Base-by-base conservation (phyloP, 768 basidiomycete species). In the Suillus alpinus region DNA sequence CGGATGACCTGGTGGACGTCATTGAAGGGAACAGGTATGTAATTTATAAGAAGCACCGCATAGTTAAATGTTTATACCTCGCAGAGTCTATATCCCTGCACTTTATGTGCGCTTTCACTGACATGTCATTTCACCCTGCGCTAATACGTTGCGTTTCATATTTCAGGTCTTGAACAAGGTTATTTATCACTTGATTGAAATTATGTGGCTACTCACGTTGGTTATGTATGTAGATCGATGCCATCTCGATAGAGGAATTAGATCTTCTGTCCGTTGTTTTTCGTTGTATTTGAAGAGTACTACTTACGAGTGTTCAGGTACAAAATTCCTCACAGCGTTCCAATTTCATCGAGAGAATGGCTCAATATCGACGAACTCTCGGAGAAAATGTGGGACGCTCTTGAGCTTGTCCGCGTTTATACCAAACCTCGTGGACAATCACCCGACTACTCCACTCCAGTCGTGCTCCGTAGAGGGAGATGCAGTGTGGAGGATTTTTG, bases 221-320 rank as follows among this genome's bases (percentile, higher is more conserved):
- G 18, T 50, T 12, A n/a, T 50, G 62, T 43, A 14, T 60, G n/a
- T 62, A 94, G 88, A 95, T 96, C 70, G 97, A 99, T 73, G 97
- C 93, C 20, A 98, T 98, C 69, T 95, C 94, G 58, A 97, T 98
- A 74, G 96, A 98, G 73, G 96, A 98, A 76, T 85, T 98, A 29
- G 96, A 98, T 74, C 83, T 96, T 59, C 75, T 96, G 80, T 94
- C 67, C 66, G 85, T 79, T 56, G 9, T 51, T 47, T 46, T 34
- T 37, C 1, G 6, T n/a, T 34, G 23, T 47, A 43, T 6, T 47
- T 36, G 29, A 23, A 44, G 36, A 56, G 12, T 47, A 20, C 29
- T n/a, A 40, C 52, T 57, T 36, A 26, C 61, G 59, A 43, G 40
- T 39, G 14, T 39, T n/a, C 64, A 87, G 84, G 63, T 94, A 95